Evolutionary conservation across 2,329 filamentous ascomycete species (phyloP), one percentile per base, ranked within the genome.

Genomic region (Pleoardoris graminearum): DNA sequence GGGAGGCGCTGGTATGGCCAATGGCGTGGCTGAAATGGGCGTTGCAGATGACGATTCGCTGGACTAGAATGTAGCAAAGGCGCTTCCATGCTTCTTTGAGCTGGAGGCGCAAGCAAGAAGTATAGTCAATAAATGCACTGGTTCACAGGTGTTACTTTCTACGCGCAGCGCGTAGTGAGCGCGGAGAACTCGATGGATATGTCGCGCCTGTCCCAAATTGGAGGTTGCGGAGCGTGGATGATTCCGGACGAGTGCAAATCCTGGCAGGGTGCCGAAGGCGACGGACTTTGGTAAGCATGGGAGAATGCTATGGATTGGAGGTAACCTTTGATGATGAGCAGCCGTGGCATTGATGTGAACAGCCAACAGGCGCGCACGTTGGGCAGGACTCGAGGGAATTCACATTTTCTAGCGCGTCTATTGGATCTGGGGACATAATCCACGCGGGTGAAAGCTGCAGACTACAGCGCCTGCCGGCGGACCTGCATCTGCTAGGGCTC

Each of bases 1-100:
- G 48, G 14, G 58, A 61, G 62, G 67, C 66, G 68, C 60, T 54
- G 51, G 41, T 27, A 42, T 22, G 58, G 51, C 69, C 66, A 72
- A 71, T 72, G 52, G 53, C 37, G 41, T 19, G 53, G 57, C 17
- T 11, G 46, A 48, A 53, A 43, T 49, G 54, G n/a, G 58, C 51
- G 16, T 47, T 55, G 29, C 12, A 29, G 43, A 19, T 36, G 4
- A 42, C 48, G 47, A 54, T 51, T 50, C 48, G 52, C 23, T 43
- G 33, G 48, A 25, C 48, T 49, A 38, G 47, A 21, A 27, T 48
- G 33, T 52, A n/a, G 47, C 41, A 51, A 57, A 50, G 56, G 59
- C 46, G 51, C 46, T 46, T 25, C 45, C 25, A 52, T 55, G 42
- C 56, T 51, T 27, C 19, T 48, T 53, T 19, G 42, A 50, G 50